These are phyloP conservation scores for Erigeron canadensis DNA, from an alignment of 129 eudicot genomes.

Conservation along the genomic window DNA sequence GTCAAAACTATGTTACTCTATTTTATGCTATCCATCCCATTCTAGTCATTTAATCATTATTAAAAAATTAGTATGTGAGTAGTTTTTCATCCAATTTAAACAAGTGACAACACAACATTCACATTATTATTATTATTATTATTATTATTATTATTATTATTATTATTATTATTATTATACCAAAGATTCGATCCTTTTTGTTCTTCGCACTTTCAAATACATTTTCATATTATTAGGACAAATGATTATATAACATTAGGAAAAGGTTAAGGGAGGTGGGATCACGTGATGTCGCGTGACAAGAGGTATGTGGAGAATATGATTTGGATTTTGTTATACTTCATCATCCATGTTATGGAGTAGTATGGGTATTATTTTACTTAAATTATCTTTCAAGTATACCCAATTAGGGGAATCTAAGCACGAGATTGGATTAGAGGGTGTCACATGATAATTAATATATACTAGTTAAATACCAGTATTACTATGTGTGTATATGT, in stretches of 20 bases:
- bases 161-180: background rate
- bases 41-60: no score
- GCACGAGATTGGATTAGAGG: constrained; percentile 48
- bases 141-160: no score
- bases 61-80: no score
- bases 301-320: constrained; percentile 45
- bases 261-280: constrained; percentile 17
- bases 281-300: constrained; percentile 90
- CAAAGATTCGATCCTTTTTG: constrained; percentile 21
- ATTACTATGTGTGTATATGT: background rate
- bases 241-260: background rate
- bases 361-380: constrained; percentile 38
- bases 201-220: background rate
- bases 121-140: no score
- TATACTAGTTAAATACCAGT: background rate
- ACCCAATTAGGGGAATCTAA: constrained; percentile 51
- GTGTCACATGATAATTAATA: constrained; percentile 36
- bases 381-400: constrained; percentile 49
- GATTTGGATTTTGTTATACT: constrained; percentile 57
- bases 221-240: constrained; percentile 19
- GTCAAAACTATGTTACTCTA: no score
- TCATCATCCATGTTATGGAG: constrained; percentile 36
- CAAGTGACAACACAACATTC: no score
- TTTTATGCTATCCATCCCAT: no score
- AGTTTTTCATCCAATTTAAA: no score